Conservation (phyloP, 371 early-diverging fungal species). For the Smittium culicis region DNA sequence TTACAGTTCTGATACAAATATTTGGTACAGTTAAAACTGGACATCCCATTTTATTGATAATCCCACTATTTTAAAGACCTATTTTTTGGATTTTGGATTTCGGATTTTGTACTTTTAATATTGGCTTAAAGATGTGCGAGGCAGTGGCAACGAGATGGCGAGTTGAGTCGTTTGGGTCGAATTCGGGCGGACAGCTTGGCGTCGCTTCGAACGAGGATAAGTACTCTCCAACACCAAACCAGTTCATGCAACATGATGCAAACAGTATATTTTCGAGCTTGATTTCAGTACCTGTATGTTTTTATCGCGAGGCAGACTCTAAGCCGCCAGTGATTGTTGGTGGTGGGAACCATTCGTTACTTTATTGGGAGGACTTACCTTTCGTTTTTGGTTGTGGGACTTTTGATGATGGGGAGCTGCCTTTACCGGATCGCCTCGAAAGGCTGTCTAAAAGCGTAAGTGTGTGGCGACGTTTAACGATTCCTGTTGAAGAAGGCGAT, state of each 20-base stretch:
- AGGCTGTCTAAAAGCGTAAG: too few species aligned
- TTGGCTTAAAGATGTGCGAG: too few species aligned
- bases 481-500: background rate
- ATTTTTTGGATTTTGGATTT: too few species aligned
- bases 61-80: too few species aligned
- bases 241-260: background rate
- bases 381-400: conserved; percentile 19
- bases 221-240: background rate
- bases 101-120: too few species aligned
- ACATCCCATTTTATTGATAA: too few species aligned
- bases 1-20: too few species aligned
- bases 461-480: background rate
- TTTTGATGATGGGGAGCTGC: conserved; percentile 20
- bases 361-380: conserved; percentile 14
- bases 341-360: conserved; percentile 30
- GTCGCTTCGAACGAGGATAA: background rate
- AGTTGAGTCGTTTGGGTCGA: conserved; percentile 9
- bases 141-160: conserved; percentile 22
- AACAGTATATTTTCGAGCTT: background rate
- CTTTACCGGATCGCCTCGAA: too few species aligned
- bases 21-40: too few species aligned
- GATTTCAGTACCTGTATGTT: background rate
- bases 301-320: background rate
- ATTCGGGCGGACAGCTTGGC: conserved; percentile 11
- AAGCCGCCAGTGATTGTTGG: conserved; percentile 14